Conservation (phyloP, 1,139 yeast species). For the Cylindricascospora bacillispora region DNA sequence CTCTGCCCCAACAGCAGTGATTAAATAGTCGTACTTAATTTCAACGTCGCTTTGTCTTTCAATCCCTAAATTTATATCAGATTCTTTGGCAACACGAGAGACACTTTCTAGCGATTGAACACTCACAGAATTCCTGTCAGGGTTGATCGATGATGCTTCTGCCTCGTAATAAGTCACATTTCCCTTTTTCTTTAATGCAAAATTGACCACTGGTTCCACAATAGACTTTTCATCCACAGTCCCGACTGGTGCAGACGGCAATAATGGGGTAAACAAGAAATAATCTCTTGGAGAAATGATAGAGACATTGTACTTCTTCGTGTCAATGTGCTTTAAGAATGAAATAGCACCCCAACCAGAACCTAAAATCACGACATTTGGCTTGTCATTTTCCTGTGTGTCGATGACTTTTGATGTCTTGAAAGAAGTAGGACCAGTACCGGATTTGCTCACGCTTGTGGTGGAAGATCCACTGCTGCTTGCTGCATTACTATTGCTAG, state of each 20-base stretch:
- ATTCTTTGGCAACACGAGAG: conserved; percentile 22
- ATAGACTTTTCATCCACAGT: conserved; percentile 87
- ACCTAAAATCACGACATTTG: conserved; percentile 59
- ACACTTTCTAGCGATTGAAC: conserved; percentile 33
- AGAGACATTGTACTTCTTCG: conserved; percentile 78
- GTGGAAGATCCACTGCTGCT: conserved; percentile 3
- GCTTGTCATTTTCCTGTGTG: conserved; percentile 20
- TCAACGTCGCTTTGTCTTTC: conserved; percentile 27
- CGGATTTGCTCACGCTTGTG: conserved; percentile 7
- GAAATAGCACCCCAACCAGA: conserved; percentile 94
- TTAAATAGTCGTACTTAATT: conserved; percentile 53
- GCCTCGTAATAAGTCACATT: conserved; percentile 87
- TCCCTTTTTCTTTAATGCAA: conserved; percentile 65
- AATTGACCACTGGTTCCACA: conserved; percentile 73
- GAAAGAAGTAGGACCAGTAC: conserved; percentile 30
- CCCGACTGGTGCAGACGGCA: conserved; percentile 92
- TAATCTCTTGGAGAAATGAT: conserved; percentile 89
- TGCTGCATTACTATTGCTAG: not conserved
- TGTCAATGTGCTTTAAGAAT: conserved; percentile 73
- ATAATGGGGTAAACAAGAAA: conserved; percentile 84
- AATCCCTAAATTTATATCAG: conserved; percentile 21
- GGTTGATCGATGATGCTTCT: conserved; percentile 77
- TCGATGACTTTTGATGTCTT: conserved; percentile 28
- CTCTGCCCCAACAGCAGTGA: conserved; percentile 77
- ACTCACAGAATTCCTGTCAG: conserved; percentile 51